Evolutionary conservation across 2,329 filamentous ascomycete species (phyloP).

Genomic region (Teratosphaeria pseudoeucalypti): DNA sequence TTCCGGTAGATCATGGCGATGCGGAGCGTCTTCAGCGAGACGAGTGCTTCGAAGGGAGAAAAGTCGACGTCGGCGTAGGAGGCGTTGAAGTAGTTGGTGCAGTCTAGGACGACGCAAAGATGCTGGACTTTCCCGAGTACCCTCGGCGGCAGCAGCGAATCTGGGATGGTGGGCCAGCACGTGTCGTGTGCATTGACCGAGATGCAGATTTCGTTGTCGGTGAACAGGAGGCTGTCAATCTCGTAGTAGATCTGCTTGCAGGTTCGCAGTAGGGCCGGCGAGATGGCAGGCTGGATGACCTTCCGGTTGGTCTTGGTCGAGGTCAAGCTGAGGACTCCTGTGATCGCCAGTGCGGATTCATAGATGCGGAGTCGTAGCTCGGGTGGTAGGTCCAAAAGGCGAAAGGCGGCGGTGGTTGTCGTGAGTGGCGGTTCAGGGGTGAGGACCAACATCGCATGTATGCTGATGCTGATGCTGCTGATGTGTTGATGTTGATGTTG

Average conservation of each 20-base stretch:
- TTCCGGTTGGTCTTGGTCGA: conserved; percentile 5
- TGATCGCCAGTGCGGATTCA: conserved; percentile 14
- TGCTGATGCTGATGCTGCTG: neutral
- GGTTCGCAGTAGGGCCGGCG: conserved; percentile 30
- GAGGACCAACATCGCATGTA: neutral
- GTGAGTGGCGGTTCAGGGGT: neutral
- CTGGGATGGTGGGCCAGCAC: conserved; percentile 15
- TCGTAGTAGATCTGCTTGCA: conserved; percentile 31
- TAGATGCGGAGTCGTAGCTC: conserved; percentile 18
- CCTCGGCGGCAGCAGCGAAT: conserved; percentile 12
- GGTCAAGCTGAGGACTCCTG: conserved; percentile 10
- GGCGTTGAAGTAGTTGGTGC: conserved; percentile 11
- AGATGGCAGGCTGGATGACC: conserved; percentile 18
- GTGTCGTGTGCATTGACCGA: conserved; percentile 16
- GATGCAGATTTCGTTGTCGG: conserved; percentile 32
- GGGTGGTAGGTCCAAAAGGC: conserved; percentile 15
- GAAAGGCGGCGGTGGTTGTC: conserved; percentile 1
- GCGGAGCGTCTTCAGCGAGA: conserved; percentile 4
- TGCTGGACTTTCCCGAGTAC: conserved; percentile 12
- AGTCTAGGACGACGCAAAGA: conserved; percentile 17
- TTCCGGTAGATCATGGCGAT: conserved; percentile 5
- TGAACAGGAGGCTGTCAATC: conserved; percentile 33
- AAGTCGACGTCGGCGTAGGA: conserved; percentile 16
- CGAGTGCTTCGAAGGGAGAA: conserved; percentile 7
- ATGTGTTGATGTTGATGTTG: too few species aligned